phyloP scores from a whole-genome alignment of 176 grass and related monocot species.

The Raddia guianensis region DNA sequence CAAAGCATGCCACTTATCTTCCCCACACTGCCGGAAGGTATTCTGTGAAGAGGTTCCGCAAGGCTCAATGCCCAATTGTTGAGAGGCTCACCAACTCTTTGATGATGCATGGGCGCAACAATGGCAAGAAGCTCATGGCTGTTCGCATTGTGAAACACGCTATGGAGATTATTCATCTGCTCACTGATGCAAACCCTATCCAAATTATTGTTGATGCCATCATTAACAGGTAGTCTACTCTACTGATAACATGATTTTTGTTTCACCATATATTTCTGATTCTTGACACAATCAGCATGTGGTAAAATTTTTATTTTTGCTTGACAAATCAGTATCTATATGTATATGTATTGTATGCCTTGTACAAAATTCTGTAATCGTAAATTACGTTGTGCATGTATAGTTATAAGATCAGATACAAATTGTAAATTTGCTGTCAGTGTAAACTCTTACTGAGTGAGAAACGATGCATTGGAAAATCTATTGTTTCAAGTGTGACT shows the following conservation, averaged over 20 bases:
- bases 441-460: neutral
- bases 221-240: conserved; percentile 60
- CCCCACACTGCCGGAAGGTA: conserved; percentile 72
- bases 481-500: neutral
- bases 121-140: conserved; percentile 74
- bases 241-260: neutral
- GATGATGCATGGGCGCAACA: conserved; percentile 82
- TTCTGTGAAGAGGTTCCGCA: conserved; percentile 65
- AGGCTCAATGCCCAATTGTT: conserved; percentile 72
- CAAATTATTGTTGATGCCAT: conserved; percentile 72
- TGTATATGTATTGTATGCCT: neutral
- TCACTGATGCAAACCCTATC: conserved; percentile 73
- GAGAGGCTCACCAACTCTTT: conserved; percentile 72
- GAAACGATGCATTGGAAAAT: neutral
- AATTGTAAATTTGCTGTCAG: neutral
- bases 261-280: neutral
- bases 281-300: neutral
- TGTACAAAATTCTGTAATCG: neutral
- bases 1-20: conserved; percentile 63
- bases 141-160: conserved; percentile 67
- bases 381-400: neutral
- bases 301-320: neutral
- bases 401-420: neutral
- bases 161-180: conserved; percentile 76
- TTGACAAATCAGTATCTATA: neutral